Base-by-base conservation (phyloP, 768 basidiomycete genomes). In the Suillus alpinus region DNA sequence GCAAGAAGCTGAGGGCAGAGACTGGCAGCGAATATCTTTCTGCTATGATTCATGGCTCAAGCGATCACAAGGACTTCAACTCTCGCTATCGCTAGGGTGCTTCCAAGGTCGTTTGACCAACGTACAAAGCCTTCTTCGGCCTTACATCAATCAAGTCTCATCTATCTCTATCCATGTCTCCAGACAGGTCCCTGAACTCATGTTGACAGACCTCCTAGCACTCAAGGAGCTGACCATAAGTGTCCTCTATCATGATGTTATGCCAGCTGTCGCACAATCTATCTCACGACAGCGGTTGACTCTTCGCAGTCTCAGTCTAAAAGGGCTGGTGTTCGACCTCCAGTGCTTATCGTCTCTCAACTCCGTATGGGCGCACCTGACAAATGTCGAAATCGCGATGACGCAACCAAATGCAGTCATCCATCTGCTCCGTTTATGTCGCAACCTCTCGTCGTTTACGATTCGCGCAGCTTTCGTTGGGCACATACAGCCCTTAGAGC, bases 21-120 rank as follows among this genome's bases (percentile, higher is more conserved):
- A 51, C 10, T 58, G 58, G 37, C 67, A 58, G 50, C 59, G 55
- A 40, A 49, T 56, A 20, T 14, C 62, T 23, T 65, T 59, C 26
- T 59, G 56, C 47, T 68, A 68, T 37, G 58, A 41, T 8, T 41
- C 18, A n/a, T 41, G 18, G 40, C 40, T 41, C 40, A 41, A 67
- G 7, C 59, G 68, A n/a, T 58, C 68, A 16, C 50, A 47, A 6
- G 50, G 57, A 10, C 63, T 59, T 32, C 69, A 69, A 8, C 44
- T 69, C 1, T 70, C 69, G n/a, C 59, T 69, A 5, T 67, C 61
- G 37, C 59, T 69, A 63, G 57, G 14, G 50, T 61, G 18, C 40
- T 41, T 8, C 40, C 7, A 9, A 12, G 10, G 6, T 44, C 20
- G 20, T 20, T 13, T 10, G 43, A 44, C 43, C 20, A 44, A 10